Conservation (phyloP, 1,284 basidiomycete species). For the Moesziomyces aphidis region DNA sequence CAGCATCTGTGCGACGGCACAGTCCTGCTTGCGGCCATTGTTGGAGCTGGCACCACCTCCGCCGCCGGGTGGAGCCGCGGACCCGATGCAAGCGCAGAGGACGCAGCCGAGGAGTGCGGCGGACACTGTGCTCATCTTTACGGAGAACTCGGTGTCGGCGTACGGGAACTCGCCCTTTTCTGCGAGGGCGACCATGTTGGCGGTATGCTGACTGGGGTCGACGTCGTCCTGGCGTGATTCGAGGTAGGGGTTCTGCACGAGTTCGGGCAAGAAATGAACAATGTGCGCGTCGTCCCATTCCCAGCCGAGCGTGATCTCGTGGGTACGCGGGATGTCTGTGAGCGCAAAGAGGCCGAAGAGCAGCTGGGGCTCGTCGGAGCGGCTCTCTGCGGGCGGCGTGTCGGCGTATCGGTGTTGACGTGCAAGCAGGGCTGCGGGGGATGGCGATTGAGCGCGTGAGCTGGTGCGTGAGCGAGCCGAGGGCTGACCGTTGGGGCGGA, state of each 20-base stretch:
- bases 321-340: constrained; percentile 79
- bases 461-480: constrained; percentile 32
- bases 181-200: constrained; percentile 47
- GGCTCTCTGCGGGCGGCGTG: constrained; percentile 26
- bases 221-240: constrained; percentile 21
- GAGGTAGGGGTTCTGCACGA: constrained; percentile 72
- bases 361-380: constrained; percentile 72
- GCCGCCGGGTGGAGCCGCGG: constrained; percentile 56
- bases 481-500: constrained; percentile 64
- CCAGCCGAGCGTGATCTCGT: constrained; percentile 92
- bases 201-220: constrained; percentile 42
- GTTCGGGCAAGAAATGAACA: constrained; percentile 81
- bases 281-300: constrained; percentile 95
- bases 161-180: constrained; percentile 64
- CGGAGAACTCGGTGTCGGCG: constrained; percentile 56
- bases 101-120: constrained; percentile 56
- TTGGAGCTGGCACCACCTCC: constrained; percentile 57
- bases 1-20: constrained; percentile 67
- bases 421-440: constrained; percentile 11
- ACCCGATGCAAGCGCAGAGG: constrained; percentile 65
- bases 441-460: constrained; percentile 32
- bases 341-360: constrained; percentile 86
- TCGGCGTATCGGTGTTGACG: constrained; percentile 44
- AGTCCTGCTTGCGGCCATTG: constrained; percentile 63
- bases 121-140: constrained; percentile 60